These are phyloP conservation scores for Bromus sterilis DNA, from an alignment of 176 grass and related monocot species.

Conservation along the genomic window DNA sequence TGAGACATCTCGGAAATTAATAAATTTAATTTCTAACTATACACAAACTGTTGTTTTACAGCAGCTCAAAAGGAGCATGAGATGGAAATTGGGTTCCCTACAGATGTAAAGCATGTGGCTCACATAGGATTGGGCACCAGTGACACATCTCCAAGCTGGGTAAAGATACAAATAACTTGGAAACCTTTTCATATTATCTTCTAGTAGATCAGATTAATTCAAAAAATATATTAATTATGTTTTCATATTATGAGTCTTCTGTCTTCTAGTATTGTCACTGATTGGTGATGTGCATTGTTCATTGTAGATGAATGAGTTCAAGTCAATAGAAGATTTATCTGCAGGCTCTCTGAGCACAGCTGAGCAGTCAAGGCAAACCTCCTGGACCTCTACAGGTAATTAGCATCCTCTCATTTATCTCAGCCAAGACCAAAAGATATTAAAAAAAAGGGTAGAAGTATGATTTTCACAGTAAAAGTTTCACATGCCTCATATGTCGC, in stretches of 20 bases:
- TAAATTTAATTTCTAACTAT: not conserved
- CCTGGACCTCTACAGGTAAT: conserved; percentile 47
- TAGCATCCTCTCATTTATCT: not conserved
- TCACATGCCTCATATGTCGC: not conserved
- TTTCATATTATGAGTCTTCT: not conserved
- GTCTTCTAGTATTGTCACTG: not conserved
- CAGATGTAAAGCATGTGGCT: conserved; percentile 86
- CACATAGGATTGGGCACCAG: conserved; percentile 73
- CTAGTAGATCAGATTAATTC: not conserved
- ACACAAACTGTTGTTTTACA: conserved; percentile 3
- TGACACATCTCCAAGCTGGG: conserved; percentile 67
- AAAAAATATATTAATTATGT: no score
- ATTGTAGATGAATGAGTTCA: conserved; percentile 76
- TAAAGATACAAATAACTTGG: conserved; percentile 36
- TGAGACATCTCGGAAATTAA: not conserved
- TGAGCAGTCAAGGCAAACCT: conserved; percentile 53
- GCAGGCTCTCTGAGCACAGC: conserved; percentile 43
- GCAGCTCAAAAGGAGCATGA: conserved; percentile 80
- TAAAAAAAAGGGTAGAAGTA: not conserved
- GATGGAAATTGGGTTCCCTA: conserved; percentile 92
- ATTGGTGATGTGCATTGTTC: not conserved
- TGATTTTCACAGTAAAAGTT: not conserved
- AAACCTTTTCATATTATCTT: not conserved
- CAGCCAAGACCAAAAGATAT: not conserved
- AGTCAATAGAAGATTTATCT: conserved; percentile 49